phyloP scores from a whole-genome alignment of 495 filamentous ascomycete genomes.

The Tuber microsphaerosporum region DNA sequence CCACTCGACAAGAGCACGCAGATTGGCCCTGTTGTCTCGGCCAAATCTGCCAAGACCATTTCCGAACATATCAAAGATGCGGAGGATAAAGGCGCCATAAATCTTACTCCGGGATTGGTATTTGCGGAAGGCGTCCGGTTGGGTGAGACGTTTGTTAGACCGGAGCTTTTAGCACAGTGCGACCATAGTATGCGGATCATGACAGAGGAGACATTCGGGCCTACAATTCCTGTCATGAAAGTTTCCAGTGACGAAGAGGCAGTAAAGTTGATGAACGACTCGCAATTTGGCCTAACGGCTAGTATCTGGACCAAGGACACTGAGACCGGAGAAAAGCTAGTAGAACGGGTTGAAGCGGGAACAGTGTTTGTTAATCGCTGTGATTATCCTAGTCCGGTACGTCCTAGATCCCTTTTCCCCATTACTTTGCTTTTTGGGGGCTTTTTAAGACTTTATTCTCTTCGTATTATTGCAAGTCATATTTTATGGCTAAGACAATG shows the following conservation, averaged over 20 bases:
- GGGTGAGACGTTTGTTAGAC: conserved; percentile 65
- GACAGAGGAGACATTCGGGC: conserved; percentile 94
- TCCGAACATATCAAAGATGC: conserved; percentile 76
- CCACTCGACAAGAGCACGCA: conserved; percentile 71
- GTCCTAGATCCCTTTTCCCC: conserved; percentile 41
- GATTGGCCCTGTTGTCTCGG: conserved; percentile 82
- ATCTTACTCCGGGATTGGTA: conserved; percentile 62
- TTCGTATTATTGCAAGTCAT: background rate
- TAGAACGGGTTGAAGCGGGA: conserved; percentile 78
- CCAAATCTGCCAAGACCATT: conserved; percentile 65
- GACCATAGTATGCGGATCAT: conserved; percentile 82
- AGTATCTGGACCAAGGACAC: conserved; percentile 96
- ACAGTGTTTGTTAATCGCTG: conserved; percentile 95
- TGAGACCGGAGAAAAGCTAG: conserved; percentile 64
- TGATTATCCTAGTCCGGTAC: conserved; percentile 86
- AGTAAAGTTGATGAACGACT: conserved; percentile 83
- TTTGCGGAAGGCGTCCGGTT: conserved; percentile 31
- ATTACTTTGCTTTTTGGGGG: conserved; percentile 15
- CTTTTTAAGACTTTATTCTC: background rate
- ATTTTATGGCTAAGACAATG: background rate
- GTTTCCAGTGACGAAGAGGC: conserved; percentile 79
- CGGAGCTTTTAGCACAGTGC: conserved; percentile 73
- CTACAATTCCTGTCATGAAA: conserved; percentile 89
- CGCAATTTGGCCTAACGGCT: conserved; percentile 88
- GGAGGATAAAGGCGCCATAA: conserved; percentile 69